These are phyloP conservation scores for Aspergillus melleus DNA, from an alignment of 2,329 filamentous ascomycete species.

Conservation along the genomic window DNA sequence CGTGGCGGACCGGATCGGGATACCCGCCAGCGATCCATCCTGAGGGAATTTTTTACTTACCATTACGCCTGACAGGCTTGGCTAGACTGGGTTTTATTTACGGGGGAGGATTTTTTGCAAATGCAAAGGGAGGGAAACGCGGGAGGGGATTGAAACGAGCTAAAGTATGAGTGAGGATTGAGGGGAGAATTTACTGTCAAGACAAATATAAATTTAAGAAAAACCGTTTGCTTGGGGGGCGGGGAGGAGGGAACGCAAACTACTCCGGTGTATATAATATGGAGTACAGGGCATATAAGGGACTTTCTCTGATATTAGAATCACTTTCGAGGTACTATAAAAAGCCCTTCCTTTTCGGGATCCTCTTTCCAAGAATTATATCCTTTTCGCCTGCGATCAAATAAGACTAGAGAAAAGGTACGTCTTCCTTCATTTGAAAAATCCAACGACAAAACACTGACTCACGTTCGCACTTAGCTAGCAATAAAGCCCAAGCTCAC, in stretches of 20 bases:
- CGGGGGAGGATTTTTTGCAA: too few species aligned
- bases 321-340: too few species aligned
- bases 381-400: too few species aligned
- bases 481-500: not conserved
- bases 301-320: too few species aligned
- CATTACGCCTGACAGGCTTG: not conserved
- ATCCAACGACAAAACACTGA: not conserved
- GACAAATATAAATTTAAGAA: not conserved
- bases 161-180: not conserved
- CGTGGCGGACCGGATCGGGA: constrained; percentile 13
- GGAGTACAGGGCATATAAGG: too few species aligned
- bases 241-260: not conserved
- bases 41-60: not conserved
- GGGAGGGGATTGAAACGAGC: not conserved
- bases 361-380: too few species aligned
- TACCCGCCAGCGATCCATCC: constrained; percentile 9
- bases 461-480: too few species aligned
- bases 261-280: not conserved
- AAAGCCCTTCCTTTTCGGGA: too few species aligned
- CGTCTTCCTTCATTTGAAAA: not conserved
- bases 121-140: not conserved
- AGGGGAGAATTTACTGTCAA: not conserved
- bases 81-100: not conserved
- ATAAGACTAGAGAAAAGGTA: not conserved
- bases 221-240: not conserved